phyloP scores from a whole-genome alignment of 163 green algal genomes.

The Picocystis sp. region DNA sequence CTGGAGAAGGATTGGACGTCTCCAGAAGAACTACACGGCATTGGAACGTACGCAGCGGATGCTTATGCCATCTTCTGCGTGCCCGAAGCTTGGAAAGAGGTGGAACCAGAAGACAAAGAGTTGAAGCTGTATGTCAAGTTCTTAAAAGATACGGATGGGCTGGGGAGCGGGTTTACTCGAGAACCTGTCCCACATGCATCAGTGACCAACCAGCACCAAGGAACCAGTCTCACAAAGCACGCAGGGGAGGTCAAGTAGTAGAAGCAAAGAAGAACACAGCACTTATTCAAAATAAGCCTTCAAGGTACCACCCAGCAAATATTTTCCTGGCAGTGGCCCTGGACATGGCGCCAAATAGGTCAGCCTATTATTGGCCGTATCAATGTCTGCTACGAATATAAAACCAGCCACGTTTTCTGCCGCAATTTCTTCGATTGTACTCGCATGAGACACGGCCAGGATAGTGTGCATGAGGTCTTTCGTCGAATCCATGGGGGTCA shows the following conservation, averaged over 20 bases:
- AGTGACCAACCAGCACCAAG: neutral
- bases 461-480: conserved; percentile 29
- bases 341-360: conserved; percentile 51
- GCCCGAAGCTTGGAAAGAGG: too few relatives aligned
- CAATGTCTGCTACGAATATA: conserved; percentile 69
- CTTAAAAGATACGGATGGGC: neutral
- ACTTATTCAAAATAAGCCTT: conserved; percentile 44
- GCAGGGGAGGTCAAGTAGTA: neutral
- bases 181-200: neutral
- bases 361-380: conserved; percentile 18
- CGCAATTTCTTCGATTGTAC: conserved; percentile 37
- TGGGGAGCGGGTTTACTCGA: neutral
- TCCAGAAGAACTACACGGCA: conserved; percentile 23
- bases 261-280: conserved; percentile 12
- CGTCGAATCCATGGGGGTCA: conserved; percentile 21
- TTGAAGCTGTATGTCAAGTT: conserved; percentile 1
- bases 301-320: conserved; percentile 52
- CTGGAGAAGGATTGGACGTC: conserved; percentile 31
- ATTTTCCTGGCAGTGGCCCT: conserved; percentile 47
- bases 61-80: conserved; percentile 73
- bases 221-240: too few relatives aligned
- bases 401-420: conserved; percentile 73
- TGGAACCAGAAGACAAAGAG: too few relatives aligned
- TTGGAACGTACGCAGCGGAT: conserved; percentile 74
- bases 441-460: conserved; percentile 64